Base-by-base conservation (phyloP, 192 early-diverging fungal genomes). In the Paraglomus occultum region DNA sequence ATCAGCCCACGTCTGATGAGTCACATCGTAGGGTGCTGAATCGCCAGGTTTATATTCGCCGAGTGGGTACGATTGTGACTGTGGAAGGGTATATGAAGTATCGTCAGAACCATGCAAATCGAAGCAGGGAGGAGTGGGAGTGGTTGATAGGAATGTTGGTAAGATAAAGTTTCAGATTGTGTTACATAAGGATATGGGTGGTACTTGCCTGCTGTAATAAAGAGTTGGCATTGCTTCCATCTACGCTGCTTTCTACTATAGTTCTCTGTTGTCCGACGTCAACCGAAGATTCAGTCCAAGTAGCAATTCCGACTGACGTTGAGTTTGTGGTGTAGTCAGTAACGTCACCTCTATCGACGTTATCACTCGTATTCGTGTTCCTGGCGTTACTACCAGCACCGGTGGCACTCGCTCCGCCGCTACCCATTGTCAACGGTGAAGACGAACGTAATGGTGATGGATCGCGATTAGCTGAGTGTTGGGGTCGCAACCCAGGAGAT, bases 301-400 rank as follows among this genome's bases (percentile, higher is more conserved):
- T 38, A 51, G 51, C 1, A 8, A 51, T 59, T 70, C 23, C 18
- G 31, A 23, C 44, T 38, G 11, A 18, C 39, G 15, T 9, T 31
- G 50, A 39, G 11, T 23, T 23, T 22, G n/a, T 15, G 6, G 10
- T 57, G 39, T 61, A 15, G 1, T 43, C 38, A 40, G 38, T 61
- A 14, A 38, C 6, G 59, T 31, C 50, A 46, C 15, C 31, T 31
- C 31, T 8, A 54, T 54, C 22, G 0, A 52, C 12, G 22, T 17
- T 54, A 39, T 66, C 50, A 52, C 52, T 62, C 39, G 39, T 51
- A 50, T n/a, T 50, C 39, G 43, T 53, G 22, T 49, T 42, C 18
- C 43, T 53, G 12, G 12, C 47, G 8, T 18, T 67, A 14, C 4
- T 54, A 23, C n/a, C 45, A 43, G 8, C 42, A 7, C 43, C 15